Percentiles rank a stretch among this genome's conserved stretches.
These are phyloP conservation scores for Rhododendron molle DNA, from an alignment of 148 eudicot species.

Conservation along the genomic window DNA sequence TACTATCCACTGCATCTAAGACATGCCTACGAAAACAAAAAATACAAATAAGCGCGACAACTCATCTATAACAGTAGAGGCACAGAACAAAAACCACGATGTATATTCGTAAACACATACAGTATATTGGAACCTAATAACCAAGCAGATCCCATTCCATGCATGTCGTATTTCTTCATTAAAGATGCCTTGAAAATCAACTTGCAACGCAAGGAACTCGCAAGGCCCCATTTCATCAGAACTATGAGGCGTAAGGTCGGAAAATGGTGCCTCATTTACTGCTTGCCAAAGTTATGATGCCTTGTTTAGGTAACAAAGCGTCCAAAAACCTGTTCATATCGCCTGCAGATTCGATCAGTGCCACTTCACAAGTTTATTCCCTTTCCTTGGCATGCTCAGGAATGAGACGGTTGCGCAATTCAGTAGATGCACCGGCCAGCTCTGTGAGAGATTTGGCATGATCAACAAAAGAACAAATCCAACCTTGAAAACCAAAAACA, in stretches of 20 bases:
- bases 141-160: not conserved
- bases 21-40: not conserved
- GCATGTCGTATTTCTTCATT: not conserved
- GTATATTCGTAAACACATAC: not conserved
- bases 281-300: not conserved
- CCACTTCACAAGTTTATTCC: not conserved
- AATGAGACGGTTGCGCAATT: conserved; percentile 63
- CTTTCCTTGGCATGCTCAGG: conserved; percentile 38
- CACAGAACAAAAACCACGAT: not conserved
- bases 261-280: not conserved
- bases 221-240: not conserved
- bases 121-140: not conserved
- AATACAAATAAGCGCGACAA: not conserved
- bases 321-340: not conserved
- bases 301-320: conserved; percentile 6
- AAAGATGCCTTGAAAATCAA: not conserved
- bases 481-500: not conserved
- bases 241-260: not conserved
- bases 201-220: not conserved
- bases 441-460: conserved; percentile 36
- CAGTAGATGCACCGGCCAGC: conserved; percentile 59
- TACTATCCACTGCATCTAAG: conserved; percentile 12
- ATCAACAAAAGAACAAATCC: conserved; percentile 5
- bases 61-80: not conserved
- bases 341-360: not conserved